Base-by-base conservation (phyloP, 805 yeast genomes). In the Cyberlindnera misumaiensis region DNA sequence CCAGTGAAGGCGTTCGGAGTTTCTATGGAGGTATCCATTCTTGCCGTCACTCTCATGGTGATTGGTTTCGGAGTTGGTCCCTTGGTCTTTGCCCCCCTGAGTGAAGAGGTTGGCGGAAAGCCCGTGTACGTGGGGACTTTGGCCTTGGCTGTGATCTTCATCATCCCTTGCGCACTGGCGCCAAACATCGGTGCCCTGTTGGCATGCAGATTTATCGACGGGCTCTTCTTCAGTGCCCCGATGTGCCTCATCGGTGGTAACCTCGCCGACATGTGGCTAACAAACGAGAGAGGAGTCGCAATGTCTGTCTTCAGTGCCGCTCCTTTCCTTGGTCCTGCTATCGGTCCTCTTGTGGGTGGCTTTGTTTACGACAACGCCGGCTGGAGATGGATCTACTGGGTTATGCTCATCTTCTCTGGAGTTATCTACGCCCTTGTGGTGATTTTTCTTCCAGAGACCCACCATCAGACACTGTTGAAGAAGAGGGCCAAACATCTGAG, bases 231-330 rank as follows among this genome's bases (percentile, higher is more conserved):
- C 4, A 78, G 86, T 36, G 80, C 84, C 3, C 83, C 87, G 30
- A 63, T 84, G 47, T 75, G 81, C 44, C 80, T 83, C 25, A 86
- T 87, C 9, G 88, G 89, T 27, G 94, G 93, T 15, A 70, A 83
- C 1, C 64, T 84, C 32, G 77, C 86, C 10, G 95, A 84, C 57
- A 66, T 83, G 40, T 84, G 77, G 65, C 64, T 64, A 14, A 76
- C 77, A 41, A 59, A 67, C 38, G 71, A 76, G 30, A 74, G 87
- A 39, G 84, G 85, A 25, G 60, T 70, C 9, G 88, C 93, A 2
- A 72, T 84, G 74, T 74, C 85, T 3, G 59, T 80, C 4, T 83
- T 73, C 50, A 69, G 84, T 0, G 62, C 80, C 13, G 69, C 79
- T 3, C 85, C 86, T 3, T 72, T 80, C 39, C 52, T 76, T 31